These are phyloP conservation scores for Boletellus ananiceps DNA, from an alignment of 768 basidiomycete genomes.

Conservation along the genomic window DNA sequence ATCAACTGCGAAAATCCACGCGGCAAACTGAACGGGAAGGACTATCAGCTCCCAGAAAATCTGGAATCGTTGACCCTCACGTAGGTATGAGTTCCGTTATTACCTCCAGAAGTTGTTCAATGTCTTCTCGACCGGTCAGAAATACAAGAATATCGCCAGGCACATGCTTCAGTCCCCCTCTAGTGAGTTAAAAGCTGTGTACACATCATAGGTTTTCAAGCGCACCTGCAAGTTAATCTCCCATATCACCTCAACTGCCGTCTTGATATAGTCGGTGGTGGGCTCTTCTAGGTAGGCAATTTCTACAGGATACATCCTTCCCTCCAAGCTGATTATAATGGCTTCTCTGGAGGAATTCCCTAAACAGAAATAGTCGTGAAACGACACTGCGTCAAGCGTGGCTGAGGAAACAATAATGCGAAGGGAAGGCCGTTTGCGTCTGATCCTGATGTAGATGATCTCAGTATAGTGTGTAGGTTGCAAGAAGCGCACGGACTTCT, in stretches of 20 bases:
- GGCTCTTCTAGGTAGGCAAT: slow-evolving; percentile 83
- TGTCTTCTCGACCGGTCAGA: slow-evolving; percentile 93
- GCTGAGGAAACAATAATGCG: slow-evolving; percentile 94
- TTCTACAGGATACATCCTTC: slow-evolving; percentile 93
- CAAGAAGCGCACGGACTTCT: slow-evolving; percentile 58
- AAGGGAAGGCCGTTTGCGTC: slow-evolving; percentile 84
- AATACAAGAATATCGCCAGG: slow-evolving; percentile 91
- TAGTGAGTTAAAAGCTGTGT: neutral
- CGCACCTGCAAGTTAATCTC: slow-evolving; percentile 75
- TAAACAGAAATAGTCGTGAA: slow-evolving; percentile 83
- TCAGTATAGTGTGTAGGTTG: slow-evolving; percentile 5
- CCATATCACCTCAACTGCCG: slow-evolving; percentile 80
- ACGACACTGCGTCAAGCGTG: slow-evolving; percentile 88
- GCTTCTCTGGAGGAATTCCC: slow-evolving; percentile 63
- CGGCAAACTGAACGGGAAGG: slow-evolving; percentile 38
- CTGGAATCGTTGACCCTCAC: slow-evolving; percentile 34
- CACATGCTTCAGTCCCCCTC: slow-evolving; percentile 49
- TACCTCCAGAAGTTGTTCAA: slow-evolving; percentile 80
- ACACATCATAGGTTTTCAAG: neutral
- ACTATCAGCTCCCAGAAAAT: neutral
- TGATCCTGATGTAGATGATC: slow-evolving; percentile 54
- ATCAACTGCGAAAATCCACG: slow-evolving; percentile 52
- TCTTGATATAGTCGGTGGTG: slow-evolving; percentile 71
- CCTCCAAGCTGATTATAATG: slow-evolving; percentile 85
- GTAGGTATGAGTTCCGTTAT: slow-evolving; percentile 73